Conservation (phyloP, 768 basidiomycete genomes). For the Guyanaporus albipodus region DNA sequence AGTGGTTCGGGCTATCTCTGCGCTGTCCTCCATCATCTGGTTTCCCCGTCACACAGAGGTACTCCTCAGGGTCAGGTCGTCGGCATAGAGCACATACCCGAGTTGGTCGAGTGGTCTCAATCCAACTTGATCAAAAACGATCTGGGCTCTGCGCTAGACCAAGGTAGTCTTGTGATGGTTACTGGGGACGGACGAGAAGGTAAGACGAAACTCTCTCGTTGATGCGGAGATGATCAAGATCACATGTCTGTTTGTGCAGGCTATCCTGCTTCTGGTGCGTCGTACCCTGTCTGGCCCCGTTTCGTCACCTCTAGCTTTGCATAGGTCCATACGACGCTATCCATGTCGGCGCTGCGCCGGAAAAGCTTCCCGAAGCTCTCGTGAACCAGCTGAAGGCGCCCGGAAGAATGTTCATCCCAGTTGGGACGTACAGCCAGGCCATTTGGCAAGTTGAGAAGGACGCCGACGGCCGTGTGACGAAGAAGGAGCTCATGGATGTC, state of each 20-base stretch:
- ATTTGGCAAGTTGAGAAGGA: slow-evolving; percentile 83
- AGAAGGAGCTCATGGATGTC: slow-evolving; percentile 75
- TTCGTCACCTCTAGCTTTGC: neutral
- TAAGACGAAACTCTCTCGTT: slow-evolving; percentile 13
- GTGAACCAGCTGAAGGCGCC: slow-evolving; percentile 74
- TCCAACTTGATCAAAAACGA: slow-evolving; percentile 68
- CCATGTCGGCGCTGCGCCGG: slow-evolving; percentile 93
- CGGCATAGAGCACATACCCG: slow-evolving; percentile 88
- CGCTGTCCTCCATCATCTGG: slow-evolving; percentile 79
- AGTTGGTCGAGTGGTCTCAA: slow-evolving; percentile 68
- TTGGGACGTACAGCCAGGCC: slow-evolving; percentile 58
- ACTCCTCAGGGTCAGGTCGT: slow-evolving; percentile 55
- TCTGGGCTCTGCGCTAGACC: slow-evolving; percentile 48
- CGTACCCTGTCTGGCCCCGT: too few species aligned
- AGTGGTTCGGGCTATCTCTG: slow-evolving; percentile 83
- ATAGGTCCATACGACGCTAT: slow-evolving; percentile 76
- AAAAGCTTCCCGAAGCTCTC: slow-evolving; percentile 62
- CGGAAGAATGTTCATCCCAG: slow-evolving; percentile 90
- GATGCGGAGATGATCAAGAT: neutral
- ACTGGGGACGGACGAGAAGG: slow-evolving; percentile 82
- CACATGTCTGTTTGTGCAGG: slow-evolving; percentile 24
- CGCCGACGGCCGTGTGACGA: slow-evolving; percentile 56
- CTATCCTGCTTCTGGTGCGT: slow-evolving; percentile 34
- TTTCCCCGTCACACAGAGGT: slow-evolving; percentile 30
- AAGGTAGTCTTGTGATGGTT: slow-evolving; percentile 57